A percentile compares a stretch with the other conserved stretches of the same genome.
Evolutionary conservation across 805 yeast genomes (phyloP).

Genomic region (Torulaspora delbrueckii): DNA sequence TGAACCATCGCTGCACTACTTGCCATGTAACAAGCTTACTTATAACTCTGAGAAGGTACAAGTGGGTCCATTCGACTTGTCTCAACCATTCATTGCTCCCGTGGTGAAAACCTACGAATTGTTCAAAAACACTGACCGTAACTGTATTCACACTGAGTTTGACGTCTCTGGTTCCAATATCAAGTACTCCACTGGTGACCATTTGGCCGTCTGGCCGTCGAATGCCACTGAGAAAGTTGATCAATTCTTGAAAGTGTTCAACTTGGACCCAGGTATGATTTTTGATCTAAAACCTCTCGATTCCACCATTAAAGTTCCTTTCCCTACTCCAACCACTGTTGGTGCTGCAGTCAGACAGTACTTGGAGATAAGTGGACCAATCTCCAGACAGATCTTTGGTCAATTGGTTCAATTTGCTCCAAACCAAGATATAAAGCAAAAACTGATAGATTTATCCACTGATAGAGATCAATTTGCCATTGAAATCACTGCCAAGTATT

Average conservation of each 20-base stretch:
- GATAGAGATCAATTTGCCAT: constrained; percentile 66
- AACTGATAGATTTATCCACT: constrained; percentile 46
- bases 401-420: constrained; percentile 83
- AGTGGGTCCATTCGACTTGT: constrained; percentile 71
- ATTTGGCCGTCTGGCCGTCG: constrained; percentile 91
- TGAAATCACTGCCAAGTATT: constrained; percentile 55
- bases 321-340: constrained; percentile 82
- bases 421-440: constrained; percentile 43
- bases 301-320: constrained; percentile 55
- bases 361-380: constrained; percentile 87
- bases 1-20: constrained; percentile 65
- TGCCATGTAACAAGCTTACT: constrained; percentile 36
- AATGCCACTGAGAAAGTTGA: constrained; percentile 72
- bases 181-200: constrained; percentile 92
- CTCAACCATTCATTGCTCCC: constrained; percentile 79
- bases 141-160: constrained; percentile 86
- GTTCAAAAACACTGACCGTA: constrained; percentile 59
- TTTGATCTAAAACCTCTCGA: constrained; percentile 68
- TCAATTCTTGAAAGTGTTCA: constrained; percentile 61
- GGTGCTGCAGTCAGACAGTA: constrained; percentile 81
- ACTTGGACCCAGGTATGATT: constrained; percentile 49
- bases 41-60: constrained; percentile 38
- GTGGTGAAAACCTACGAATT: constrained; percentile 60
- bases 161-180: constrained; percentile 71
- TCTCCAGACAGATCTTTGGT: constrained; percentile 80